Base-by-base conservation (phyloP, 805 yeast genomes). In the Lipomyces yamanashiensis region DNA sequence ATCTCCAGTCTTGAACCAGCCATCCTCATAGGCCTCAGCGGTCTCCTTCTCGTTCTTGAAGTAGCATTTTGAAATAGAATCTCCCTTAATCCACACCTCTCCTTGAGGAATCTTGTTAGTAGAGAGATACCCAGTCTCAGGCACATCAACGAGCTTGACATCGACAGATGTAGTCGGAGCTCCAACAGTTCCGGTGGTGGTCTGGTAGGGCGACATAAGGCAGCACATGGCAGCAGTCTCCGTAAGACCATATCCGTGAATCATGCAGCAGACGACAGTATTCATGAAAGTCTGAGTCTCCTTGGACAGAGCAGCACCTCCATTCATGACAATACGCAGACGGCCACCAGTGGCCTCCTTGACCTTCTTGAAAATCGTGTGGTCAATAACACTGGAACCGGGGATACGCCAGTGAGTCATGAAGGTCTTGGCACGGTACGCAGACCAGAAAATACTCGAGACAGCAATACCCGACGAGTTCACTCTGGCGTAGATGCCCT, bases 1-100 rank as follows among this genome's bases (percentile, higher is more conserved):
- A 77, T 95, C 99, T 77, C 99, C 99, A 40, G 98, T 95, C 75
- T 81, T 83, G 81, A 95, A 95, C 98, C 98, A 95, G 28, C 92
- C 96, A 71, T 89, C 92, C 65, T 88, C 89, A 72, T 89, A 86
- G 0, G 96, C 90, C 19, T 77, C 85, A 54, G 80, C 76, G 19
- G 97, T 93, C 78, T 92, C 98, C 74, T 85, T 81, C 63, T 85
- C 87, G 76, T 93, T 92, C 76, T 86, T 84, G 80, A 82, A 95
- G 79, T 95, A 95, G 73, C 89, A 92, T 36, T 83, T 79, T 41
- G 87, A 81, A 54, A 95, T 88, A 53, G 88, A 81, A 33, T 79
- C 84, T 73, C 98, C 98, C 69, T 80, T 79, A 71, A 95, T 82
- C 77, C 87, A 85, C 67, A 95, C 82, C 79, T 95, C 99, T 79